A percentile compares a stretch with the other conserved stretches of the same genome.
Evolutionary conservation across 176 grass and related monocot genomes (phyloP).

Genomic region (Tuctoria greenei): DNA sequence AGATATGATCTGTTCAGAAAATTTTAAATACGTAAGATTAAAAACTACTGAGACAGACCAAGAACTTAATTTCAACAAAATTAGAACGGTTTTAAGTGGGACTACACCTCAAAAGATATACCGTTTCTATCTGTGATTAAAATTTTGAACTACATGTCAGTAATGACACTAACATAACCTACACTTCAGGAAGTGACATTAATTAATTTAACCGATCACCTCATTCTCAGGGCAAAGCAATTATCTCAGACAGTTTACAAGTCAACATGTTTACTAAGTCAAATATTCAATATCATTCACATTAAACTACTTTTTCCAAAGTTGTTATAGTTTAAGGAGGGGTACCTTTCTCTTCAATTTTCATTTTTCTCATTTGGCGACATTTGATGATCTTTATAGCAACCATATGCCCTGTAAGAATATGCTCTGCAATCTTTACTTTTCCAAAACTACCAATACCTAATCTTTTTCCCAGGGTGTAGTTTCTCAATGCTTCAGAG

Average conservation of each 20-base stretch:
- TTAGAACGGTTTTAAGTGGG: not conserved
- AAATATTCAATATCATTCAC: not conserved
- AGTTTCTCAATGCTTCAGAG: conserved; percentile 69
- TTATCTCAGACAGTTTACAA: not conserved
- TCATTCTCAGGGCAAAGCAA: not conserved
- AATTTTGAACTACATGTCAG: conserved; percentile 10
- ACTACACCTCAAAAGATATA: not conserved
- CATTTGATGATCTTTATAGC: conserved; percentile 91
- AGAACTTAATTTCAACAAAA: not conserved
- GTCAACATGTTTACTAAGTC: not conserved
- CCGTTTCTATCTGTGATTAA: not conserved
- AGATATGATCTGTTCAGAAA: conserved; percentile 79
- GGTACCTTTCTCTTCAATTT: conserved; percentile 93
- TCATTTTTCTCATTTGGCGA: conserved; percentile 73
- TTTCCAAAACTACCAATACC: conserved; percentile 92
- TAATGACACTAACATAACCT: conserved; percentile 5
- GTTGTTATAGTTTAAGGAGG: not conserved
- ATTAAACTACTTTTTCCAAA: not conserved
- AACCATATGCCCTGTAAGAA: conserved; percentile 72
- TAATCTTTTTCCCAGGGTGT: conserved; percentile 81
- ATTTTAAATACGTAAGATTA: not conserved
- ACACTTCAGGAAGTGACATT: not conserved
- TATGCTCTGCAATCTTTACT: conserved; percentile 94
- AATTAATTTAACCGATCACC: not conserved
- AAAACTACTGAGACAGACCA: conserved; percentile 18